Evolutionary conservation across 176 grass and related monocot species (phyloP), one percentile per base, ranked within the genome.

Genomic region (Alopecurus myosuroides): DNA sequence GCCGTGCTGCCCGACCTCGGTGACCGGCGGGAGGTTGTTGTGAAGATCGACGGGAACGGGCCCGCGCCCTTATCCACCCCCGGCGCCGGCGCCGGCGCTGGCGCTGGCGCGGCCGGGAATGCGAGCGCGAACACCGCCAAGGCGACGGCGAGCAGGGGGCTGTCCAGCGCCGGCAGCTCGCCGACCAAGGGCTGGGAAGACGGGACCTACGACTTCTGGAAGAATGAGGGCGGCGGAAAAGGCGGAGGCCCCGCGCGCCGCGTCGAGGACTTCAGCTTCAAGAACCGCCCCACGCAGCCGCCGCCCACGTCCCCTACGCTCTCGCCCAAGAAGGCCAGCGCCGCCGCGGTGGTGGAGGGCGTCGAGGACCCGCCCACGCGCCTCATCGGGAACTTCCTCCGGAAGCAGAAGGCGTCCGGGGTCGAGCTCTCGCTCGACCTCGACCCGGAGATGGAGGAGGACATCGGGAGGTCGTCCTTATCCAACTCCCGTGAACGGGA

Each of bases 361-460:
- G 84, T 25, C 17, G 84, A 88, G 84, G 97, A 96, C 77, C 97
- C 97, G 36, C 93, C 97, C 33, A 89, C 97, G 60, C 87, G 86
- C 40, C 86, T 96, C 70, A 99, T 99, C 74, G 87, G 82, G 39
- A 92, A 81, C 51, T 99, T 99, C 88, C 77, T 99, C n/a, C 88
- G 78, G 25, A 90, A 88, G 75, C 92, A 93, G 79, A 57, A 40
- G 45, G 89, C 91, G 11, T 79, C 89, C 35, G 97, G 97, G 20
- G 84, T 26, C 6, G 92, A 90, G 62, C 15, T 88, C 42, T 84
- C 97, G 26, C 89, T 93, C 7, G 93, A 91, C 46, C 70, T 94
- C 33, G 97, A 96, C 86, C 65, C 91, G 53, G 93, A 91, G 70
- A 94, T 94, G 95, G 89, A 94, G 88, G 89, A 94, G n/a, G 89